Percentiles rank a stretch among this genome's conserved stretches.
These are phyloP conservation scores for Leccinum laetum DNA, from an alignment of 1,284 basidiomycete species.

Conservation along the genomic window DNA sequence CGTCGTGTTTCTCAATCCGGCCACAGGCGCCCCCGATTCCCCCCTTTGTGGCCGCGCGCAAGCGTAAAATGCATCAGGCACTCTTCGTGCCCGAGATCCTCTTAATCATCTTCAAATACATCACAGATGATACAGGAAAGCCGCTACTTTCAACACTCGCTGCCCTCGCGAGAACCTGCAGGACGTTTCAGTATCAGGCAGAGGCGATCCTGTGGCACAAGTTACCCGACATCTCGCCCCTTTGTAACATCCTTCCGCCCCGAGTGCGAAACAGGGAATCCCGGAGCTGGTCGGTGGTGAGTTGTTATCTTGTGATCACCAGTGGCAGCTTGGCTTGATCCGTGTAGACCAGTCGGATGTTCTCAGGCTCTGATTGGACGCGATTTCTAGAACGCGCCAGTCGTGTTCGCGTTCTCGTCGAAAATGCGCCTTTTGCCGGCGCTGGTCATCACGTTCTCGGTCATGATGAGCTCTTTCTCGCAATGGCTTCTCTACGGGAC, in stretches of 20 bases:
- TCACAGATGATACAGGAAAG: slow-evolving; percentile 19
- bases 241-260: slow-evolving; percentile 20
- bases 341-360: slow-evolving; percentile 17
- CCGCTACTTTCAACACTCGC: slow-evolving; percentile 16
- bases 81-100: slow-evolving; percentile 24
- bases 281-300: slow-evolving; percentile 23
- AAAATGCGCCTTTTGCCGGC: neutral
- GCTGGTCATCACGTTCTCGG: neutral
- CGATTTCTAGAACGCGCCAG: slow-evolving; percentile 19
- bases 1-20: slow-evolving; percentile 2
- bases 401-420: slow-evolving; percentile 17
- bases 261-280: slow-evolving; percentile 16
- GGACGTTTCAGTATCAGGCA: slow-evolving; percentile 14
- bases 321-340: too few relatives aligned
- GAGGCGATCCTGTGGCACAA: slow-evolving; percentile 23
- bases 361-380: slow-evolving; percentile 20
- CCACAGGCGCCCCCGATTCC: slow-evolving; percentile 17
- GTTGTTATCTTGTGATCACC: neutral
- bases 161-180: slow-evolving; percentile 26
- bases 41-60: slow-evolving; percentile 1
- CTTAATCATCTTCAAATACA: slow-evolving; percentile 19
- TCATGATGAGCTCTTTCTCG: slow-evolving; percentile 13
- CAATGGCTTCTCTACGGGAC: slow-evolving; percentile 20
- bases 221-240: slow-evolving; percentile 10
- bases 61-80: slow-evolving; percentile 15